Evolutionary conservation across 352 stramenopile species (phyloP).

Genomic region (Pythium brachiatum): DNA sequence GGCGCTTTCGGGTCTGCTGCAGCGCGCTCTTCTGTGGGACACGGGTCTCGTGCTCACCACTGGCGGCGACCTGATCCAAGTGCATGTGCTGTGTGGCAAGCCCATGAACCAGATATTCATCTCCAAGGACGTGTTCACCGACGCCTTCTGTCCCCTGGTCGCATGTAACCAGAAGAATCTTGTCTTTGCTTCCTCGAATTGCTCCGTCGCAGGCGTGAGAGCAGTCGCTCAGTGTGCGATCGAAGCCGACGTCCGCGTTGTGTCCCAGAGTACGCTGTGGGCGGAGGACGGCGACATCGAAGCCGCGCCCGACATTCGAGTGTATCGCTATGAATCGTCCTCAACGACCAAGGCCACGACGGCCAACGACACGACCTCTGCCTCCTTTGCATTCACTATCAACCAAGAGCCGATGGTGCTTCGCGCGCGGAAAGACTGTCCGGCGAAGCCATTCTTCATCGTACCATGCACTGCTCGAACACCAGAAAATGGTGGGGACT

Average conservation of each 20-base stretch:
- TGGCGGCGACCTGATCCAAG: constrained; percentile 36
- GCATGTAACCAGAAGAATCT: constrained; percentile 33
- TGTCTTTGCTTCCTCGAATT: constrained; percentile 34
- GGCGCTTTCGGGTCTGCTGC: constrained; percentile 37
- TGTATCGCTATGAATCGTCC: constrained; percentile 25
- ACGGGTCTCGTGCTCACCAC: constrained; percentile 39
- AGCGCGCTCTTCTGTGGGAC: constrained; percentile 61
- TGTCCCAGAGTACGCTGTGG: constrained; percentile 34
- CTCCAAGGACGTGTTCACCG: constrained; percentile 35
- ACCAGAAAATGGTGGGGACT: constrained; percentile 14
- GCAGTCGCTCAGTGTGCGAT: constrained; percentile 34
- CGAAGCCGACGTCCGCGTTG: constrained; percentile 24
- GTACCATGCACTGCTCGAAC: constrained; percentile 35
- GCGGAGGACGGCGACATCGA: constrained; percentile 35
- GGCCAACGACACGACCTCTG: neutral
- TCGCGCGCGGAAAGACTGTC: constrained; percentile 27
- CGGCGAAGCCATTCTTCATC: constrained; percentile 37
- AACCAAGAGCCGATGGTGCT: constrained; percentile 33
- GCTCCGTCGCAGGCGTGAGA: constrained; percentile 25
- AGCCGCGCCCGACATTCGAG: constrained; percentile 29
- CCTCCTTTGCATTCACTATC: constrained; percentile 39
- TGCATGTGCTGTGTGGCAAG: constrained; percentile 46
- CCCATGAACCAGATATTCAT: constrained; percentile 45
- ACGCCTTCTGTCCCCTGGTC: constrained; percentile 14
- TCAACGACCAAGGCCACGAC: neutral